Evolutionary conservation across 768 basidiomycete genomes (phyloP).

Genomic region (Mycena indigotica): DNA sequence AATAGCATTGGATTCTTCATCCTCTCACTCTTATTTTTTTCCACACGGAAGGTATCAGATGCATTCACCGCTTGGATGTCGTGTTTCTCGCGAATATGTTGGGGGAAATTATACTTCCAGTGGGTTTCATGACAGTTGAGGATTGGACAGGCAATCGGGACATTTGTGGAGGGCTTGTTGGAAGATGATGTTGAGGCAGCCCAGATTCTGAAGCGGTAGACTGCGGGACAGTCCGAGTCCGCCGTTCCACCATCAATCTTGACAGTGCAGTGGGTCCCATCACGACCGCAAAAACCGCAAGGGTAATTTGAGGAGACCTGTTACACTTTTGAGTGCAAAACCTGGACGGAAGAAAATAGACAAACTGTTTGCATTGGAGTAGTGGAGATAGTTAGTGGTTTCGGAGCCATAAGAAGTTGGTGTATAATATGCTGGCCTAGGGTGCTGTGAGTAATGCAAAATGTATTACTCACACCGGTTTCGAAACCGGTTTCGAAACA

Average conservation of each 20-base stretch:
- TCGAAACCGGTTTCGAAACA: no score
- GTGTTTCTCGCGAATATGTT: conserved; percentile 27
- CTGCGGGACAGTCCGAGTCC: conserved; percentile 13
- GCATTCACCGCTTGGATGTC: conserved; percentile 11
- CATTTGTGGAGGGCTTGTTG: conserved; percentile 30
- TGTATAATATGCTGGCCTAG: no score
- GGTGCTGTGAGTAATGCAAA: no score
- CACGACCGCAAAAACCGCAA: conserved; percentile 30
- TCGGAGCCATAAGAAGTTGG: no score
- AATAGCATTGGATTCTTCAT: no score
- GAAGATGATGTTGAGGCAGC: conserved; percentile 18
- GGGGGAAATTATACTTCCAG: conserved; percentile 34
- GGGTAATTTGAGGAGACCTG: conserved; percentile 25
- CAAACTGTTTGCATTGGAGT: no score
- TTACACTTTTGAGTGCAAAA: no score
- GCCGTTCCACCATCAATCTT: conserved; percentile 26
- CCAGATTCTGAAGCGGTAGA: conserved; percentile 20
- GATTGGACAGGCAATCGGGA: conserved; percentile 27
- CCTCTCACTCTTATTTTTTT: no score
- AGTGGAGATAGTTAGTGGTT: no score
- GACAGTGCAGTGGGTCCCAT: conserved; percentile 3
- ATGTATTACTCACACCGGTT: no score
- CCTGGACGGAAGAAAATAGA: no score
- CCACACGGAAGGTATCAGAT: neutral
- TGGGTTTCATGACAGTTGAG: conserved; percentile 19